Percentiles rank a stretch among this genome's conserved stretches.
Evolutionary conservation across 1,284 basidiomycete species (phyloP).

Genomic region (Chalciporus sp.): DNA sequence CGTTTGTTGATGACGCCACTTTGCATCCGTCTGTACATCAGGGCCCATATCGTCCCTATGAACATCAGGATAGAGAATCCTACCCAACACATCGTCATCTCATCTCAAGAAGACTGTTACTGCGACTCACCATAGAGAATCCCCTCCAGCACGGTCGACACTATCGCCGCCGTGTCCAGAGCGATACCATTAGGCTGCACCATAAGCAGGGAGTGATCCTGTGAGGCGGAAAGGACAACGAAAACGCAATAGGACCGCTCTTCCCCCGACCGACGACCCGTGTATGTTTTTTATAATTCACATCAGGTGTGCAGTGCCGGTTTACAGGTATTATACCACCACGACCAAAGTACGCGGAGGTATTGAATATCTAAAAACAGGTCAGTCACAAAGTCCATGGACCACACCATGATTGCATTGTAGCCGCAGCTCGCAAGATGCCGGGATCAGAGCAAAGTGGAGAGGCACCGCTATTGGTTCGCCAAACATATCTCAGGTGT

Average conservation of each 20-base stretch:
- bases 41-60: conserved; percentile 14
- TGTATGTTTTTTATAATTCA: conserved; percentile 1
- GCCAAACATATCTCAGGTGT: too few species aligned
- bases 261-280: background rate
- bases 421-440: background rate
- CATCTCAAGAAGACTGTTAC: background rate
- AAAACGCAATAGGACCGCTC: background rate
- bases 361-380: background rate
- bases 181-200: conserved; percentile 10
- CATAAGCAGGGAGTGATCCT: conserved; percentile 3
- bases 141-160: conserved; percentile 24
- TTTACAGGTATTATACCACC: too few species aligned
- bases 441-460: background rate
- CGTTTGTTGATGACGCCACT: conserved; percentile 3
- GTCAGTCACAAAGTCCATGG: background rate
- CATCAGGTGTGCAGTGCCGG: background rate
- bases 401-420: background rate
- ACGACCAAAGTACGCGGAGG: background rate
- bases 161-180: conserved; percentile 19
- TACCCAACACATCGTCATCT: background rate
- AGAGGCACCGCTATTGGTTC: background rate
- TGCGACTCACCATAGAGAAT: conserved; percentile 24
- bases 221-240: background rate
- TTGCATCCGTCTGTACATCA: conserved; percentile 3
- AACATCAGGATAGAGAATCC: conserved; percentile 21